Evolutionary conservation across 1,139 yeast genomes (phyloP).

Genomic region (Diutina siamensis): DNA sequence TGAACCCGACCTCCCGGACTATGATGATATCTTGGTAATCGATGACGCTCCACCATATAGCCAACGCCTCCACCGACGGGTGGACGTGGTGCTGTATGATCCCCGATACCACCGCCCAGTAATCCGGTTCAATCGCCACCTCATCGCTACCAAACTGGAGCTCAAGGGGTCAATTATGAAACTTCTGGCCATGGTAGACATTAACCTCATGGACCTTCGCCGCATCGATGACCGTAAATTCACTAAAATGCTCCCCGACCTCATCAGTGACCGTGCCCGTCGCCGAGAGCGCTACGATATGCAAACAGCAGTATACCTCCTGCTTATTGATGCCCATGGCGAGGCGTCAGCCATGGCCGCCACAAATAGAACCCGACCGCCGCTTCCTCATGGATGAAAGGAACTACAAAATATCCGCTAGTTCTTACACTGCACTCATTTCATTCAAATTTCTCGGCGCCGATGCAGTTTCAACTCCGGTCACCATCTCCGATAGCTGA

Average conservation of each 20-base stretch:
- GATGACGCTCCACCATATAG: slow-evolving; percentile 29
- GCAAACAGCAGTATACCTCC: not conserved
- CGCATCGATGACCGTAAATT: slow-evolving; percentile 28
- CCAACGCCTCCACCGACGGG: slow-evolving; percentile 22
- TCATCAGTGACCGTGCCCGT: slow-evolving; percentile 7
- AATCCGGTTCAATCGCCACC: slow-evolving; percentile 23
- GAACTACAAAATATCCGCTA: no score
- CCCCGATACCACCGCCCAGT: slow-evolving; percentile 26
- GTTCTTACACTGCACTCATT: no score
- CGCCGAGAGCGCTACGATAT: not conserved
- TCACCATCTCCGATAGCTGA: no score
- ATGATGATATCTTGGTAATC: slow-evolving; percentile 4
- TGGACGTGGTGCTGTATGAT: slow-evolving; percentile 31
- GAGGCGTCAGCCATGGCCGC: no score
- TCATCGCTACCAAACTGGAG: slow-evolving; percentile 19
- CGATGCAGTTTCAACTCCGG: no score
- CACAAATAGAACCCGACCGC: no score
- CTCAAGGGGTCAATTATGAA: slow-evolving; percentile 18
- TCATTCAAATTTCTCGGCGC: no score
- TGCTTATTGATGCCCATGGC: not conserved
- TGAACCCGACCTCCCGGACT: not conserved
- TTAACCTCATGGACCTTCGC: slow-evolving; percentile 27
- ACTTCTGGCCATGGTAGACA: slow-evolving; percentile 16
- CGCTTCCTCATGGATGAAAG: no score
- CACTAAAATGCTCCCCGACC: slow-evolving; percentile 22